phyloP scores from a whole-genome alignment of 2,329 filamentous ascomycete species.

The Neurospora crassa region DNA sequence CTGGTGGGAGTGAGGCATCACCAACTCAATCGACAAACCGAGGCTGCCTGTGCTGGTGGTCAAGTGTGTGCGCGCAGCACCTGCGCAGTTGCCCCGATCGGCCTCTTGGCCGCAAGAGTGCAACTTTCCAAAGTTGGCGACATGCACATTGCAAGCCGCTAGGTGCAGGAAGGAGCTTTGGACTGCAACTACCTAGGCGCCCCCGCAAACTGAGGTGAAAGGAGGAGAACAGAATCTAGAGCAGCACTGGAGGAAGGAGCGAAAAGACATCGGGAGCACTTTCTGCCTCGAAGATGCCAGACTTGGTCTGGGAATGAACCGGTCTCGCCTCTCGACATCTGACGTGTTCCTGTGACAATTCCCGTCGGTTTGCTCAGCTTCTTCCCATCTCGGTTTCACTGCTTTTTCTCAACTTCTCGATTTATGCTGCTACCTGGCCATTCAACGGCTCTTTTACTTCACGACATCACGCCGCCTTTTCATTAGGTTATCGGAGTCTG shows the following conservation, averaged over 20 bases:
- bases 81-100: background rate
- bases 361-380: background rate
- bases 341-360: background rate
- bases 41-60: background rate
- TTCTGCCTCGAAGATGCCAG: background rate
- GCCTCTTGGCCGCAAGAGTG: background rate
- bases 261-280: background rate
- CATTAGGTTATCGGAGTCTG: background rate
- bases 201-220: background rate
- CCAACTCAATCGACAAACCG: background rate
- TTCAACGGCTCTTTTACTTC: background rate
- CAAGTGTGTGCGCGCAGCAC: background rate
- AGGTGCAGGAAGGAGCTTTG: background rate
- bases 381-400: background rate
- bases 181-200: background rate
- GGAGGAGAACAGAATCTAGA: background rate
- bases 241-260: background rate
- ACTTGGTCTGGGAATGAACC: background rate
- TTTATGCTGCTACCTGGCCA: background rate
- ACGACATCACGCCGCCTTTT: background rate
- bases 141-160: background rate
- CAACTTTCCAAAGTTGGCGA: background rate
- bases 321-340: background rate
- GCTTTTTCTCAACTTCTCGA: background rate
- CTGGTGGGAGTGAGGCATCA: background rate